Evolutionary conservation across 441 rosid species (phyloP).

Genomic region (Mallotus japonicus): DNA sequence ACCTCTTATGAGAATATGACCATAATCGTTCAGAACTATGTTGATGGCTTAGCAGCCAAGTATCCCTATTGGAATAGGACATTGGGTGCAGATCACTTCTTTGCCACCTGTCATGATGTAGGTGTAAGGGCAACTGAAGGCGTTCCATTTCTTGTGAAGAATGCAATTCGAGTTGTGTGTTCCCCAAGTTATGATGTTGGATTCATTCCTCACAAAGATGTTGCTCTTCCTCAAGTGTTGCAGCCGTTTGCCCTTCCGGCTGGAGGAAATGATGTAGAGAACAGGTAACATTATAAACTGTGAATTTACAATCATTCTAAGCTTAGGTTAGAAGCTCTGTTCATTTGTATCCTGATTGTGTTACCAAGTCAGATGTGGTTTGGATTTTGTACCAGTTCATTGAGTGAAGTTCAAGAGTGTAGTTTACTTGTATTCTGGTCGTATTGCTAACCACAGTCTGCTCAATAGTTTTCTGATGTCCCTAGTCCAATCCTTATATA

Average conservation of each 20-base stretch:
- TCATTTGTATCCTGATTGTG: neutral
- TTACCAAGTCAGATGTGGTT: neutral
- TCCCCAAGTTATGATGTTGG: slow-evolving; percentile 94
- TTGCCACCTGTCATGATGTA: slow-evolving; percentile 94
- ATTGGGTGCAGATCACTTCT: slow-evolving; percentile 94
- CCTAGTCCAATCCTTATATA: neutral
- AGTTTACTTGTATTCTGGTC: slow-evolving; percentile 1
- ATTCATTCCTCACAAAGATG: slow-evolving; percentile 93
- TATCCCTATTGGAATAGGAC: slow-evolving; percentile 96
- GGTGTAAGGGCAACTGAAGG: slow-evolving; percentile 96
- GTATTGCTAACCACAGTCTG: neutral
- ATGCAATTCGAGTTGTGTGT: slow-evolving; percentile 87
- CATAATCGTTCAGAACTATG: slow-evolving; percentile 65
- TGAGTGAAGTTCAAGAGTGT: neutral
- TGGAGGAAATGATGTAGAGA: slow-evolving; percentile 86
- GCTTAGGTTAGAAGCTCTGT: neutral
- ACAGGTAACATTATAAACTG: slow-evolving; percentile 46
- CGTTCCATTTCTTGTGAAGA: slow-evolving; percentile 70
- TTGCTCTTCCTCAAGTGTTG: slow-evolving; percentile 90
- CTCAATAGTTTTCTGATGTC: neutral
- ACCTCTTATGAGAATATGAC: slow-evolving; percentile 95
- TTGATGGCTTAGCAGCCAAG: slow-evolving; percentile 64
- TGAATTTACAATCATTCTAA: neutral
- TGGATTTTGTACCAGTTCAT: neutral
- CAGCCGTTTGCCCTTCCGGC: slow-evolving; percentile 96